These are phyloP conservation scores for Phytophthora lateralis DNA, from an alignment of 352 stramenopile species.

Conservation along the genomic window DNA sequence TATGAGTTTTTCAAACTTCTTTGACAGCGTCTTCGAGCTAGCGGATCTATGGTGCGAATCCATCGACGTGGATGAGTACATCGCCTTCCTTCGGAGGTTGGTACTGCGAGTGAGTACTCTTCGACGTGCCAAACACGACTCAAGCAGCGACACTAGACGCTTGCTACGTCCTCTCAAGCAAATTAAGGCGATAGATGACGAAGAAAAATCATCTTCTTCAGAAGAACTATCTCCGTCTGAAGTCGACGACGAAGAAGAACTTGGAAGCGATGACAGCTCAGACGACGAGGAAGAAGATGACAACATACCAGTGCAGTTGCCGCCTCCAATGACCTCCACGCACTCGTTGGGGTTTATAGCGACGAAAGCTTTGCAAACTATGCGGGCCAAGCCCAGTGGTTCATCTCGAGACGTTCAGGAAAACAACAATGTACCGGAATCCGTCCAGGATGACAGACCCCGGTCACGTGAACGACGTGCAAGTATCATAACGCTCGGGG, in stretches of 20 bases:
- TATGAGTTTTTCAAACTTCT: conserved; percentile 77
- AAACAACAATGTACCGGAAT: neutral
- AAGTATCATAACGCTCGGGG: conserved; percentile 37
- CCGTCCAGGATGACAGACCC: conserved; percentile 5
- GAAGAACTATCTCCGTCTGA: conserved; percentile 22
- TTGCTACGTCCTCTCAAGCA: conserved; percentile 52
- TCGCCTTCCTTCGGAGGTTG: conserved; percentile 55
- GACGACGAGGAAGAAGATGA: conserved; percentile 36
- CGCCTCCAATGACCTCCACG: neutral
- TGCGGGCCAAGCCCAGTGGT: conserved; percentile 16
- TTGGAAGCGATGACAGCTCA: conserved; percentile 10
- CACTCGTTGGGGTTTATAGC: conserved; percentile 25
- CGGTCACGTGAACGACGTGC: conserved; percentile 23
- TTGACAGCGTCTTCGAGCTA: conserved; percentile 77
- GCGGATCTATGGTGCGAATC: conserved; percentile 78
- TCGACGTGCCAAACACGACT: conserved; percentile 12
- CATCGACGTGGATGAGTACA: conserved; percentile 70
- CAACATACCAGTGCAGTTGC: conserved; percentile 12
- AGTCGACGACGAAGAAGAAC: conserved; percentile 37
- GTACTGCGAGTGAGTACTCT: conserved; percentile 44
- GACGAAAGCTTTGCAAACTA: conserved; percentile 23
- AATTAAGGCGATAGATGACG: conserved; percentile 51
- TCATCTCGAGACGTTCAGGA: neutral
- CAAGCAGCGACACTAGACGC: conserved; percentile 24
- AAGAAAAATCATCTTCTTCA: conserved; percentile 45